Conservation (phyloP, 371 early-diverging fungal species). For the Basidiobolus meristosporus region DNA sequence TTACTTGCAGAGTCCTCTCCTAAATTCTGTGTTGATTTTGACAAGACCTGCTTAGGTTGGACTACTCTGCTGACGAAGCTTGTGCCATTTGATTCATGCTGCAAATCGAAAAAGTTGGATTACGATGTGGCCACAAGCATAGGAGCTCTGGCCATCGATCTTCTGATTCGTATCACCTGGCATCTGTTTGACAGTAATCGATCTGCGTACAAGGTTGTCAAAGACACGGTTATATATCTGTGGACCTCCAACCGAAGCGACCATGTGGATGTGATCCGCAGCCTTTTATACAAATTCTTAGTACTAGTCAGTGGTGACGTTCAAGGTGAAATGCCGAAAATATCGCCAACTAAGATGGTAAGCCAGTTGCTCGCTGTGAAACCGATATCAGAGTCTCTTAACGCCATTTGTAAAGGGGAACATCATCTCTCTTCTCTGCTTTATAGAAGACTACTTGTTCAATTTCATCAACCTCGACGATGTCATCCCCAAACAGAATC, state of each 20-base stretch:
- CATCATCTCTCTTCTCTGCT: not conserved
- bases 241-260: conserved; percentile 5
- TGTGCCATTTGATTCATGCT: no score
- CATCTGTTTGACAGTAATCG: conserved; percentile 13
- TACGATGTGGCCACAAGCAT: no score
- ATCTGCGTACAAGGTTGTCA: conserved; percentile 9
- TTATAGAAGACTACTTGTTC: not conserved
- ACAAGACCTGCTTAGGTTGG: no score
- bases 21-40: no score
- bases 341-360: no score
- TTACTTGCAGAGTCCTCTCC: no score
- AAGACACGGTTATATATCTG: conserved; percentile 9
- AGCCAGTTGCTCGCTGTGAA: no score
- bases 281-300: conserved; percentile 6
- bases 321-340: not conserved
- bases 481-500: no score
- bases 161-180: conserved; percentile 5
- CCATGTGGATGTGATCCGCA: conserved; percentile 8
- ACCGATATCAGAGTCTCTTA: no score
- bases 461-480: no score
- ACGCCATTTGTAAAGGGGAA: not conserved
- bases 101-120: no score
- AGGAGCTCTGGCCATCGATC: conserved; percentile 6
- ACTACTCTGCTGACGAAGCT: no score
- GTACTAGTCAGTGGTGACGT: not conserved